These are phyloP conservation scores for Coniochaeta ligniaria DNA, from an alignment of 2,329 filamentous ascomycete species.

Conservation along the genomic window DNA sequence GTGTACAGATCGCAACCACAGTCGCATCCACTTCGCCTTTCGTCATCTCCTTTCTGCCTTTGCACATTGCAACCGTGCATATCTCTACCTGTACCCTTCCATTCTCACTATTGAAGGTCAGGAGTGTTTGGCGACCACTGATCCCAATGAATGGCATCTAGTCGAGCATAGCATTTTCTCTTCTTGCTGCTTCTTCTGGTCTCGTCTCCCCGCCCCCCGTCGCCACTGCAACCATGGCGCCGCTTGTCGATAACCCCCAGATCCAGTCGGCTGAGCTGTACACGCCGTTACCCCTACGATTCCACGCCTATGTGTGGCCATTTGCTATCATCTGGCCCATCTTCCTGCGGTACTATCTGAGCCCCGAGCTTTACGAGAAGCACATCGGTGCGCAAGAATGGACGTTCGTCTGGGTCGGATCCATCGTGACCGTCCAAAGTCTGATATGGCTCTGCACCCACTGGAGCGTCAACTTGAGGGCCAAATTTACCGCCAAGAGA, in stretches of 20 bases:
- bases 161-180: background rate
- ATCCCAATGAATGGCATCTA: background rate
- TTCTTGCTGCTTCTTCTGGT: background rate
- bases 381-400: constrained; percentile 93
- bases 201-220: background rate
- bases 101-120: background rate
- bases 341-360: constrained; percentile 84
- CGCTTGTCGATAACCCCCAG: constrained; percentile 82
- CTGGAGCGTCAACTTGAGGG: constrained; percentile 88
- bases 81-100: background rate
- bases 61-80: background rate
- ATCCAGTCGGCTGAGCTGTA: constrained; percentile 84
- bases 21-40: constrained; percentile 1
- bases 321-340: constrained; percentile 87
- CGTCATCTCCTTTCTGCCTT: constrained; percentile 1
- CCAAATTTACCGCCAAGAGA: constrained; percentile 70
- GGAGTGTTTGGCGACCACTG: background rate
- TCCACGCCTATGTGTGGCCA: constrained; percentile 90
- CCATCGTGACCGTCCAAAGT: constrained; percentile 81
- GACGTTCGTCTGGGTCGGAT: constrained; percentile 91
- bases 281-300: constrained; percentile 71
- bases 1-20: constrained; percentile 2
- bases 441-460: constrained; percentile 93
- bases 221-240: constrained; percentile 42
- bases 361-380: constrained; percentile 75